Conservation (phyloP, 2,329 filamentous ascomycete genomes). For the Plenodomus biglobosus region DNA sequence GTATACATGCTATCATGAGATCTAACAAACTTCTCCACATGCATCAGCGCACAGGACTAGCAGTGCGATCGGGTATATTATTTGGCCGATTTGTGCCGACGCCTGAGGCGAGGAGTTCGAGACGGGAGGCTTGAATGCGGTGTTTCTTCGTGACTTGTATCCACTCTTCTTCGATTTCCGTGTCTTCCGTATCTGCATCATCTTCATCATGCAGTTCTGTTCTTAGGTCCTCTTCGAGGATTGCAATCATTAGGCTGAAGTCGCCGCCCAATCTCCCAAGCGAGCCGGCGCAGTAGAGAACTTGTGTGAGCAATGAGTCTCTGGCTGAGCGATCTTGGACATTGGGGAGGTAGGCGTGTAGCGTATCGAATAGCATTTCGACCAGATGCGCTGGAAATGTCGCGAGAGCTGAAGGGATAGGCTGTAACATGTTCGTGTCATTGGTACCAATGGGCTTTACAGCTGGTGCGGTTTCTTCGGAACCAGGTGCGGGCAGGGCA, state of each 20-base stretch:
- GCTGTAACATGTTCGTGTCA: conserved; percentile 45
- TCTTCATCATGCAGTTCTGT: conserved; percentile 44
- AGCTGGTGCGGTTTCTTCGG: conserved; percentile 29
- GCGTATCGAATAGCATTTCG: conserved; percentile 74
- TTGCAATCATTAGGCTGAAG: conserved; percentile 83
- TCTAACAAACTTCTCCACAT: not conserved
- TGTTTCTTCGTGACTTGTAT: conserved; percentile 87
- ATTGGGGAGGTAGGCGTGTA: conserved; percentile 75
- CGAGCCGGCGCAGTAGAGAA: conserved; percentile 90
- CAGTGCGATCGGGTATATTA: conserved; percentile 15
- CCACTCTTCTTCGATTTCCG: conserved; percentile 65
- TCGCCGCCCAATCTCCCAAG: conserved; percentile 87
- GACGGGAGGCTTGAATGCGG: conserved; percentile 75
- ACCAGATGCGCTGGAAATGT: conserved; percentile 85
- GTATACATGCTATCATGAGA: no score
- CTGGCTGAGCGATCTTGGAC: conserved; percentile 76
- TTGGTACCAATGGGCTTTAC: conserved; percentile 19
- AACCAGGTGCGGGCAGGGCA: conserved; percentile 49
- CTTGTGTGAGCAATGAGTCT: conserved; percentile 88
- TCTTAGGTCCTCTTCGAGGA: conserved; percentile 52
- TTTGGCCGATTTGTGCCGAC: conserved; percentile 40
- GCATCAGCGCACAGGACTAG: conserved; percentile 8
- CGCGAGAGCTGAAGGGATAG: conserved; percentile 73
- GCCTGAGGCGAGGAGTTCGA: conserved; percentile 59
- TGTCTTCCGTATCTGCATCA: conserved; percentile 44